A percentile compares a stretch with the other conserved stretches of the same genome.
These are phyloP conservation scores for Annulohypoxylon nitens DNA, from an alignment of 495 filamentous ascomycete species.

Conservation along the genomic window DNA sequence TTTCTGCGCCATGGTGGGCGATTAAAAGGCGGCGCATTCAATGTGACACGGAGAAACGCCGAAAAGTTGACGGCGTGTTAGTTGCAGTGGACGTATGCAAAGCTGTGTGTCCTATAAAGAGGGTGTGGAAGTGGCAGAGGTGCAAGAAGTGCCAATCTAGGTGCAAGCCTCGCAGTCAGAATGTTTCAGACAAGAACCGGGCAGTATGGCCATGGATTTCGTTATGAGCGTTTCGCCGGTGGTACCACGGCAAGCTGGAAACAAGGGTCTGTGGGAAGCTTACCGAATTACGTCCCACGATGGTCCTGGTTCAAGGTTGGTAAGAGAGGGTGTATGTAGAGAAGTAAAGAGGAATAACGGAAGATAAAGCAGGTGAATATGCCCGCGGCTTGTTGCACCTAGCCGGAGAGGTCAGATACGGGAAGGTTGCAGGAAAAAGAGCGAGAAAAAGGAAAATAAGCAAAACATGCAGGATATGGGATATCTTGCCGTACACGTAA, in stretches of 20 bases:
- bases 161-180: constrained; percentile 47
- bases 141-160: constrained; percentile 38
- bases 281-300: constrained; percentile 49
- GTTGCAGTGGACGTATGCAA: constrained; percentile 37
- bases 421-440: constrained; percentile 13
- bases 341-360: background rate
- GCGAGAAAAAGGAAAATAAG: constrained; percentile 19
- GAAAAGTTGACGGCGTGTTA: constrained; percentile 48
- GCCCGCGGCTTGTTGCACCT: background rate
- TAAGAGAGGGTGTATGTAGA: constrained; percentile 18
- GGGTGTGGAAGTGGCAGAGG: constrained; percentile 17
- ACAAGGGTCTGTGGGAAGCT: constrained; percentile 45
- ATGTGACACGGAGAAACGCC: constrained; percentile 53
- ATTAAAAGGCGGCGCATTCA: constrained; percentile 53
- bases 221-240: constrained; percentile 49
- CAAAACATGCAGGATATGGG: constrained; percentile 19
- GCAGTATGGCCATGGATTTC: constrained; percentile 37
- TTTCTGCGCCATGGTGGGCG: constrained; percentile 54
- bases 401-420: constrained; percentile 25
- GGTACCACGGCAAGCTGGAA: constrained; percentile 44
- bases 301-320: constrained; percentile 28
- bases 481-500: constrained; percentile 21
- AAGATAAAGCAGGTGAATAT: constrained; percentile 20
- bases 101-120: constrained; percentile 45
- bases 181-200: constrained; percentile 44